Evolutionary conservation across 2,329 filamentous ascomycete species (phyloP), one percentile per base, ranked within the genome.

Genomic region (Fusarium sororula): DNA sequence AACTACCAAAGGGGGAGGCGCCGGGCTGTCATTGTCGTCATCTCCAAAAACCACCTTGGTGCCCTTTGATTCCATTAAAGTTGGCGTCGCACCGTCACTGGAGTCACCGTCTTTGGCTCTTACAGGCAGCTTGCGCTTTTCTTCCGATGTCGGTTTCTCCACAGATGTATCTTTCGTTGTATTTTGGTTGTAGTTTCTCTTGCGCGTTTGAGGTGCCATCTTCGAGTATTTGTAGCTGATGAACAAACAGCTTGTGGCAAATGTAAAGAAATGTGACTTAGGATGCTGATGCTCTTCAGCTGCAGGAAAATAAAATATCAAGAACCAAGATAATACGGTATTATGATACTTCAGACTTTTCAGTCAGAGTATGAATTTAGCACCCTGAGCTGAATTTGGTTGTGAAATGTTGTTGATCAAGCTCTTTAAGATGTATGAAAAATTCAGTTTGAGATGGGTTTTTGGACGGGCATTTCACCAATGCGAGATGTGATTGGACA

Each of bases 21-120:
- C 64, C 13, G 56, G 14, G 15, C 26, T 35, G 32, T 79, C 79
- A 38, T 77, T 76, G 24, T 81, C 81, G 20, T 83, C 79, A 48
- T 83, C 81, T 50, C 76, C 78, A 69, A 84, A 84, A 22, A 82
- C 80, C 57, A 79, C 78, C 62, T 83, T 77, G 10, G 69, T 81
- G 26, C 74, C 76, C 70, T 79, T 75, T 38, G 69, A 64, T 48
- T 76, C 64, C 11, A 57, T 50, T 38, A 67, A 66, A 37, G 53
- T 41, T 22, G 55, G 44, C 55, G 24, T 53, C 55, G 65, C 58
- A 26, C 22, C 57, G 26, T 28, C 55, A 42, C 58, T 45, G 15
- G 64, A 54, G 11, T 80, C 78, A 35, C 73, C 79, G 24, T 78
- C 80, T 68, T 80, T 83, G 67, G 78, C 77, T 39, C 83, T 79